Evolutionary conservation across 1,284 basidiomycete genomes (phyloP).

Genomic region (Lignosus rhinocerotis): DNA sequence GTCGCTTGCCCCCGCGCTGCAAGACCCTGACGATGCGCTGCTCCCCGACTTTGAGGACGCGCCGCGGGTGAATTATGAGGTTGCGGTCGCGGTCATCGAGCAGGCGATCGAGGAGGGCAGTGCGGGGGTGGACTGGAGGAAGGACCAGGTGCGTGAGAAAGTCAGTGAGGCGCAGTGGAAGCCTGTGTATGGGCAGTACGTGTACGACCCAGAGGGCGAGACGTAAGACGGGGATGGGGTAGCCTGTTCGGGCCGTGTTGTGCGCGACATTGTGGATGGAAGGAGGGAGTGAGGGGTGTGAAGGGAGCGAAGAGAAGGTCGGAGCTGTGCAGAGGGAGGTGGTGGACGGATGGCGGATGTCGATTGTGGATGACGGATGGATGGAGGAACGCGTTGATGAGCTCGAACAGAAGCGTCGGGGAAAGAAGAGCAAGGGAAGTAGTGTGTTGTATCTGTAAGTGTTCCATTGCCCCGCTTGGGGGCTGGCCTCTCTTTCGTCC

Average conservation of each 20-base stretch:
- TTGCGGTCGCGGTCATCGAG: constrained; percentile 80
- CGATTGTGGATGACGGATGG: not conserved
- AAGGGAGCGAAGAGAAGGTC: not conserved
- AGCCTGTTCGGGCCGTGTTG: not conserved
- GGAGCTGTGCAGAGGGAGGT: not conserved
- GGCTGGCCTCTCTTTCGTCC: not conserved
- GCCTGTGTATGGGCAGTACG: constrained; percentile 64
- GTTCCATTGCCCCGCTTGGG: constrained; percentile 13
- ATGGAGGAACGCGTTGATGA: not conserved
- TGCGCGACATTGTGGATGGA: not conserved
- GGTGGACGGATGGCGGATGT: not conserved
- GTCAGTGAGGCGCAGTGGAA: constrained; percentile 56
- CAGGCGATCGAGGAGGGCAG: constrained; percentile 74
- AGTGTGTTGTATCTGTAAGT: not conserved
- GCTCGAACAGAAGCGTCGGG: constrained; percentile 1
- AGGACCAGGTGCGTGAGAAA: constrained; percentile 53
- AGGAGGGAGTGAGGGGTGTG: no score
- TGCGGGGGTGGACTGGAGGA: constrained; percentile 53
- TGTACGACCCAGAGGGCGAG: constrained; percentile 61
- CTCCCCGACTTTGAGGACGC: constrained; percentile 76
- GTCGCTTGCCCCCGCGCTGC: constrained; percentile 71
- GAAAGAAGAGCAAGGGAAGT: not conserved
- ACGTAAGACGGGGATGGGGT: not conserved
- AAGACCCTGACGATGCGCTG: constrained; percentile 62
- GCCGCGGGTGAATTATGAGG: constrained; percentile 70